Evolutionary conservation across 2,329 filamentous ascomycete genomes (phyloP), one percentile per base, ranked within the genome.

Genomic region (Dendrostoma leiphaemia): DNA sequence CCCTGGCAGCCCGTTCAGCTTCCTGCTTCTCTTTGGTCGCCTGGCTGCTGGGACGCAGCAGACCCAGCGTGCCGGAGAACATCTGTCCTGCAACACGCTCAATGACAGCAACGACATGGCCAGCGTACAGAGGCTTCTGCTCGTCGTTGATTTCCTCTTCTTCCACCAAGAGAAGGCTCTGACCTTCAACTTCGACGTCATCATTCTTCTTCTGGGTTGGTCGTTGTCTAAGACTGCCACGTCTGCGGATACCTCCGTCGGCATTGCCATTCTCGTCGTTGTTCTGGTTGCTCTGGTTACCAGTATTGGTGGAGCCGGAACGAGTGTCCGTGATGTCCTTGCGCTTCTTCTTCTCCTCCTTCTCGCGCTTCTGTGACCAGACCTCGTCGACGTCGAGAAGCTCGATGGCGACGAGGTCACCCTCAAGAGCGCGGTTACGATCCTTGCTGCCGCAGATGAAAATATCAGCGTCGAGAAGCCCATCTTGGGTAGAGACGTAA

Each of bases 121-220:
- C 94, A 57, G 94, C 94, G 67, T 97, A 99, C 6, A 99, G 80
- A 10, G 94, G 94, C 77, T 99, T 99, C 71, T 95, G 90, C 69
- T 97, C 94, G 66, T 99, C 94, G 64, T 90, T 97, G 72, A 99
- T 97, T 70, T 99, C 94, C 69, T 99, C 94, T 69, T 99, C 94
- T 68, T 99, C 94, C 60, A 97, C 94, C 17, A 99, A 84, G 21
- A 99, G 85, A 54, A 99, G 81, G 69, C 93, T 97, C 73, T 99
- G 94, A 24, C 94, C 94, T 71, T 99, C 94, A 26, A 99, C 94
- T 72, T 99, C 94, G 24, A 99, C 94, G 70, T 99, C 94, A 63
- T 99, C 94, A 60, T 99, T 99, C 84, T 99, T 99, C 85, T 99
- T 99, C 74, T 99, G 94, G 0, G 93, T 97, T 8, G 94, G 94